Base-by-base conservation (phyloP, 1,139 yeast species). In the Blastobotrys arbuscula region DNA sequence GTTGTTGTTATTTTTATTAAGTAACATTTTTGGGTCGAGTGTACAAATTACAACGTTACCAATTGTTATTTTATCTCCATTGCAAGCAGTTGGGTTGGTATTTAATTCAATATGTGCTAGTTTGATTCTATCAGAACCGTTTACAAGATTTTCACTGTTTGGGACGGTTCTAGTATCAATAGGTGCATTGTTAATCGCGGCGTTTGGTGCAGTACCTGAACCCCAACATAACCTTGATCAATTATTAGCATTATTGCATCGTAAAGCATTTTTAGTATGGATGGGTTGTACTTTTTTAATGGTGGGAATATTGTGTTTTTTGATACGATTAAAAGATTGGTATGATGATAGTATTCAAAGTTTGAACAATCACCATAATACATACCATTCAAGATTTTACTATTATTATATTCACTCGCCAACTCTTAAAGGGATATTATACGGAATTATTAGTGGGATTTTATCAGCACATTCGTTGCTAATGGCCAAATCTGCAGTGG, bases 81-180 rank as follows among this genome's bases (percentile, higher is more conserved):
- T 89, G 45, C 96, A 89, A 64, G 89, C 95, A 30, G 81, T 84
- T n/a, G 96, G 96, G 0, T 74, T 89, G 33, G 90, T 88, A 2
- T 88, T 89, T 72, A 89, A 89, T 65, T 80, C 94, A 1, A 66
- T 86, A 9, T 84, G 89, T 57, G 86, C 95, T 44, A 64, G 84
- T 23, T 55, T 86, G 23, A 65, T 89, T 18, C 76, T 88, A 10
- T 74, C 81, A 15, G 96, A 89, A 61, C 72, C 72, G 0, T 84
- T 86, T 64, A 82, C 92, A 1, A 56, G 59, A 36, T 71, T 68
- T 49, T 75, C 90, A 2, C 69, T 78, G 2, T 55, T 68, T 8
- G 96, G 96, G 1, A 87, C 96, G 0, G 60, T 76, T 1, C 65
- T 84, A 18, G 86, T 87, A 12, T 76, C 85, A 1, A 47, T 76